phyloP scores from a whole-genome alignment of 2,329 filamentous ascomycete genomes.

The Hypoxylon sp. region DNA sequence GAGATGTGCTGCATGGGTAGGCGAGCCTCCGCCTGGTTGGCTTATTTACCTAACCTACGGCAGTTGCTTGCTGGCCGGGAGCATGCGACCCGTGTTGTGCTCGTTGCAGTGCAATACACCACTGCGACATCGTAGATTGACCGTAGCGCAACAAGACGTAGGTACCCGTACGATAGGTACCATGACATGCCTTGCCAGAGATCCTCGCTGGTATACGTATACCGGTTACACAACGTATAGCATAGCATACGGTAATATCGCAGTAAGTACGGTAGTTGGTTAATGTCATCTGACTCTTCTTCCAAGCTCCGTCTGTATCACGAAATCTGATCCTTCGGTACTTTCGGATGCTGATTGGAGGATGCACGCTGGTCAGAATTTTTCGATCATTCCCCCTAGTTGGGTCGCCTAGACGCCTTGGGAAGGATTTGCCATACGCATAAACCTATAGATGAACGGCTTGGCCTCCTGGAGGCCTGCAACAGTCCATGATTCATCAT shows the following conservation, averaged over 20 bases:
- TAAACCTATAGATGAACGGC: slow-evolving; percentile 27
- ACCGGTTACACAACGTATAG: slow-evolving; percentile 23
- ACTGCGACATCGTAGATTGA: slow-evolving; percentile 29
- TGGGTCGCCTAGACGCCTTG: slow-evolving; percentile 7
- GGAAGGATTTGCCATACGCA: slow-evolving; percentile 21
- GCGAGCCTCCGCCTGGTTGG: slow-evolving; percentile 39
- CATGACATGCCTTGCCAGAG: slow-evolving; percentile 24
- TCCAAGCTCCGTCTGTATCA: slow-evolving; percentile 27
- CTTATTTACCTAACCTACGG: slow-evolving; percentile 39
- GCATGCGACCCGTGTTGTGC: slow-evolving; percentile 29
- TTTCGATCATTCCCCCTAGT: slow-evolving; percentile 15
- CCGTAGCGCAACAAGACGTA: slow-evolving; percentile 34
- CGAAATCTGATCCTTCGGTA: slow-evolving; percentile 31
- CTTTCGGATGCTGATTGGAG: slow-evolving; percentile 26
- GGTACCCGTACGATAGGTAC: slow-evolving; percentile 34
- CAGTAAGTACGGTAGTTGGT: slow-evolving; percentile 30
- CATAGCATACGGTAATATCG: slow-evolving; percentile 25
- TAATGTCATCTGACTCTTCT: slow-evolving; percentile 38
- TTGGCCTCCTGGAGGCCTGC: slow-evolving; percentile 8
- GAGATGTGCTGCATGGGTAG: slow-evolving; percentile 39
- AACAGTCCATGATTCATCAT: slow-evolving; percentile 10
- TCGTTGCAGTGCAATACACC: slow-evolving; percentile 28
- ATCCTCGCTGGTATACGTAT: slow-evolving; percentile 14
- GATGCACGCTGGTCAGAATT: slow-evolving; percentile 2
- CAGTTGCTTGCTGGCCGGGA: slow-evolving; percentile 35